phyloP scores from a whole-genome alignment of 805 yeast species.

The Wickerhamiella lipophila region DNA sequence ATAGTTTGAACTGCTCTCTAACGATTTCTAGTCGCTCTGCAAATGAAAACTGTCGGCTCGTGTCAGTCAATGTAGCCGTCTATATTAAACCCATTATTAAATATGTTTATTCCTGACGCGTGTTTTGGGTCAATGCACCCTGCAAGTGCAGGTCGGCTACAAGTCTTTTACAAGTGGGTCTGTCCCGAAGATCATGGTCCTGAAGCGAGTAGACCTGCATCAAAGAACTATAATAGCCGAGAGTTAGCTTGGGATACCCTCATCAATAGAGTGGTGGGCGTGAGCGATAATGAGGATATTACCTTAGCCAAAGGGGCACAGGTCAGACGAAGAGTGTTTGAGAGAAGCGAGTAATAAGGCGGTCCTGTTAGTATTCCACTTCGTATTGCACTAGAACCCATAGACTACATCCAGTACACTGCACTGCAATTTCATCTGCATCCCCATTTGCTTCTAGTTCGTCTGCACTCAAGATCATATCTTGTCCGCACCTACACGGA shows the following conservation, averaged over 20 bases:
- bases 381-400: slow-evolving; percentile 66
- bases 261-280: too few species aligned
- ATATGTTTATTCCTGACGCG: background rate
- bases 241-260: too few species aligned
- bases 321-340: too few species aligned
- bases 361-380: slow-evolving; percentile 21
- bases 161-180: background rate
- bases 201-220: background rate
- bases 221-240: too few species aligned
- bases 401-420: slow-evolving; percentile 71
- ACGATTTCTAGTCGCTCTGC: too few species aligned
- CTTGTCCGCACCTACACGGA: slow-evolving; percentile 33
- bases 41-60: background rate
- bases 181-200: background rate
- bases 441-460: slow-evolving; percentile 46
- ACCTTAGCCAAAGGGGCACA: too few species aligned
- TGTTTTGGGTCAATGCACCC: slow-evolving; percentile 1
- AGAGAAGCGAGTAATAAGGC: too few species aligned
- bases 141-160: background rate
- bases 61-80: background rate
- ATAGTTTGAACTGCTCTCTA: too few species aligned
- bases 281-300: too few species aligned
- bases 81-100: background rate
- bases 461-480: slow-evolving; percentile 44
- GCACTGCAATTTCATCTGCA: slow-evolving; percentile 56